Evolutionary conservation across 2,329 filamentous ascomycete genomes (phyloP), one percentile per base, ranked within the genome.

Genomic region (Colletotrichum abscissum): DNA sequence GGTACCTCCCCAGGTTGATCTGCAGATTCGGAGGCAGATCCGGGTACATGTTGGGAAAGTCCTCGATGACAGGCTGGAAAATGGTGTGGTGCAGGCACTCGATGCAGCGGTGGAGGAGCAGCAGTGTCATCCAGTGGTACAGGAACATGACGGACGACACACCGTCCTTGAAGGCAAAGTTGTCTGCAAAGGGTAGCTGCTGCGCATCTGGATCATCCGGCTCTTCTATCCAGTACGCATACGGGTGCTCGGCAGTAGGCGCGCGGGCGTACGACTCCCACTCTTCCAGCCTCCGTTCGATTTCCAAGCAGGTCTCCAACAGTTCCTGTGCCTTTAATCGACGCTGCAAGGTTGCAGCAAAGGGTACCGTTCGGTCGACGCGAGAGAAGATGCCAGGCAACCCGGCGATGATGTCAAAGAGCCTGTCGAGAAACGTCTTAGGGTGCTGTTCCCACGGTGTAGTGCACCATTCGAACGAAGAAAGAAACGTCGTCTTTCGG

Each of bases 81-180:
- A 88, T 82, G 69, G 80, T 78, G 30, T 81, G 80, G 70, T 89
- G 82, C 19, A 91, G 79, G 19, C 77, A 76, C 71, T 85, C 84
- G 54, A 90, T 83, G 75, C 84, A 87, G 11, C 84, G 85, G 74
- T 87, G 85, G 59, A 91, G 84, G 14, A 86, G 75, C 33, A 90
- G 81, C 58, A 88, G 84, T 1, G 84, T 79, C 73, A 87, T 84
- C 88, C 88, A 90, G 78, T 89, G 90, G 77, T 88, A 87, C 14
- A 89, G 78, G 74, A 90, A 85, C 58, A 83, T 82, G 38, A 89
- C 75, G 0, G 88, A 86, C 0, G 85, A 83, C 14, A 82, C 76
- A 22, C 82, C 77, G 75, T 87, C 84, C 33, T 80, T 81, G 77
- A 90, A 90, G 12, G 79, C 81, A 73, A 86, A 86, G 2, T 81